These are phyloP conservation scores for Setaria viridis DNA, from an alignment of 202 grass and related monocot species.

Conservation along the genomic window DNA sequence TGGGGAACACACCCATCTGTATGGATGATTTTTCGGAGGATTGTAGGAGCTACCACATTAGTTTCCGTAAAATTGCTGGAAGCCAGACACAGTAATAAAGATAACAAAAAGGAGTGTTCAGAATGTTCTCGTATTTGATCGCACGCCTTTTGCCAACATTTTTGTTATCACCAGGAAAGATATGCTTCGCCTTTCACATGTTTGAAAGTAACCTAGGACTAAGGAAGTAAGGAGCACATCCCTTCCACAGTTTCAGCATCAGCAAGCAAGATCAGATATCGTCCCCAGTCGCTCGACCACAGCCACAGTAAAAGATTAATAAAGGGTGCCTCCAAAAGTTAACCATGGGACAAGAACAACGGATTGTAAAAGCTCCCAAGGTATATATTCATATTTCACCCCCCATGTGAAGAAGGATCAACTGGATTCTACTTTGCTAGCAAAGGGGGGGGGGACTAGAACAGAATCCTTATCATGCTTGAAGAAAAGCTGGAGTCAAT, in stretches of 20 bases:
- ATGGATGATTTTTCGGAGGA: no score
- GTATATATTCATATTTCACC: slow-evolving; percentile 43
- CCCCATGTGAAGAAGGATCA: slow-evolving; percentile 35
- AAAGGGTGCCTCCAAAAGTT: not conserved
- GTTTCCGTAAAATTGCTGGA: not conserved
- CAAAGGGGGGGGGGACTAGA: not conserved
- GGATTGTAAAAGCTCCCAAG: slow-evolving; percentile 1
- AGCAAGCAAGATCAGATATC: slow-evolving; percentile 26
- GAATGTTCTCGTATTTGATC: slow-evolving; percentile 13
- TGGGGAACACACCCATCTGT: no score
- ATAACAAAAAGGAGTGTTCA: slow-evolving; percentile 15
- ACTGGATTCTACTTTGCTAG: slow-evolving; percentile 43
- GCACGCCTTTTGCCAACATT: not conserved
- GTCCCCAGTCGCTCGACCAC: not conserved
- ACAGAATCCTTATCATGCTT: slow-evolving; percentile 43
- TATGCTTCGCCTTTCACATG: slow-evolving; percentile 18
- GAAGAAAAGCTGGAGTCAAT: not conserved
- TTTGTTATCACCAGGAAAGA: slow-evolving; percentile 9
- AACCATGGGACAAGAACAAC: not conserved
- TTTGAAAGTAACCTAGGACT: not conserved
- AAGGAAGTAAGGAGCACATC: not conserved
- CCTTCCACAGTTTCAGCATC: not conserved
- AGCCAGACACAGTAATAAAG: no score
- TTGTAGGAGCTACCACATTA: no score
- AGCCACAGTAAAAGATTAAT: not conserved